These are phyloP conservation scores for Lasiodiplodia hormozganensis DNA, from an alignment of 2,329 filamentous ascomycete species.

Conservation along the genomic window DNA sequence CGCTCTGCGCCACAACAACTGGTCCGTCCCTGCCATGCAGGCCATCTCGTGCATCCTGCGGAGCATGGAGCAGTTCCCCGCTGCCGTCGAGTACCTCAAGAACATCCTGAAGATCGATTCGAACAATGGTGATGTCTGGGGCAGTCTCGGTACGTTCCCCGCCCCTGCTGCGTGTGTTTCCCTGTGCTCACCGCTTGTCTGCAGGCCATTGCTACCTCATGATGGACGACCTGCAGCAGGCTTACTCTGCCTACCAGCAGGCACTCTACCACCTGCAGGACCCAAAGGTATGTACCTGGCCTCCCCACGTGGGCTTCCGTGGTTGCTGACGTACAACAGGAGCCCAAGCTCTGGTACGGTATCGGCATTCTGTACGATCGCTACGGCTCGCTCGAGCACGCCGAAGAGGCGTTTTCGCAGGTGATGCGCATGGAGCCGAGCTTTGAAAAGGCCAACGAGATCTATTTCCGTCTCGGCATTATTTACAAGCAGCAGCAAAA, in stretches of 20 bases:
- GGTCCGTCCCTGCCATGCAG: conserved; percentile 91
- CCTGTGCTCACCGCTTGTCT: conserved; percentile 31
- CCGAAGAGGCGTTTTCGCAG: conserved; percentile 96
- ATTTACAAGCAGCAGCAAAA: conserved; percentile 99
- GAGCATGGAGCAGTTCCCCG: conserved; percentile 90
- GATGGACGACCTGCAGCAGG: conserved; percentile 98
- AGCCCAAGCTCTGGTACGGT: conserved; percentile 98
- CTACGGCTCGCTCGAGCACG: conserved; percentile 95
- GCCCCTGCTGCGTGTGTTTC: neutral
- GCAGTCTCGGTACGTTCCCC: conserved; percentile 76
- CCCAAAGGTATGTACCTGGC: conserved; percentile 66
- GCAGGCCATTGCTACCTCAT: conserved; percentile 96
- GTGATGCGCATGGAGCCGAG: conserved; percentile 98
- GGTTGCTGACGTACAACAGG: conserved; percentile 56
- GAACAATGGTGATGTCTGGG: conserved; percentile 94
- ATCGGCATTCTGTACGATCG: conserved; percentile 97
- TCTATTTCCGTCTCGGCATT: conserved; percentile 98
- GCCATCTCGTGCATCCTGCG: conserved; percentile 91
- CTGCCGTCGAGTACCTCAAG: conserved; percentile 91
- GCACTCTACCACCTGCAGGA: conserved; percentile 91
- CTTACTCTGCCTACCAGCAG: conserved; percentile 95
- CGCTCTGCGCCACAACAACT: conserved; percentile 84
- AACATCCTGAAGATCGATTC: conserved; percentile 88
- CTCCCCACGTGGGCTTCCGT: no score
- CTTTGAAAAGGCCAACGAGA: conserved; percentile 98